phyloP scores from a whole-genome alignment of 1,284 basidiomycete species.

The Vanrija humicola region DNA sequence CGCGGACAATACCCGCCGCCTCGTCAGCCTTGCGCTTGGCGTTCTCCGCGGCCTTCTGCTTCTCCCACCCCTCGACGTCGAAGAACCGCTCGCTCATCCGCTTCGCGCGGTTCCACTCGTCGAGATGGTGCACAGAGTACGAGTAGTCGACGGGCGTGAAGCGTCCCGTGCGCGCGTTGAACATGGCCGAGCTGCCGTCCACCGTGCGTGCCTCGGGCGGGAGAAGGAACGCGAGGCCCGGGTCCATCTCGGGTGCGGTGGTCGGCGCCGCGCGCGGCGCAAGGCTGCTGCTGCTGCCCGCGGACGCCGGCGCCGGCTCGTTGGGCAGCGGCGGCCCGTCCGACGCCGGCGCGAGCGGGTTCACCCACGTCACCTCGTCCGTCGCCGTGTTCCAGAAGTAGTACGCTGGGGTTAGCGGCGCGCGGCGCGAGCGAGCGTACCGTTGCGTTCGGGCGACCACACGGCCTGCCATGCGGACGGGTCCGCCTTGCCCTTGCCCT shows the following conservation, averaged over 20 bases:
- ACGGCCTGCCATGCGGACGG: conserved; percentile 70
- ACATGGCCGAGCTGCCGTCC: conserved; percentile 54
- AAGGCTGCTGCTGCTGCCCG: conserved; percentile 12
- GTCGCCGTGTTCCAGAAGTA: conserved; percentile 81
- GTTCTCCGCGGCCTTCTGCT: conserved; percentile 56
- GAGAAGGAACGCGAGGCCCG: conserved; percentile 73
- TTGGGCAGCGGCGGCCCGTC: conserved; percentile 35
- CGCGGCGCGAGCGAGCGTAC: conserved; percentile 20
- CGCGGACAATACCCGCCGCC: conserved; percentile 55
- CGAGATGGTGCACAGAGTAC: conserved; percentile 65
- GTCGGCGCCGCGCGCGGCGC: not conserved
- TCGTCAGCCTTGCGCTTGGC: conserved; percentile 57
- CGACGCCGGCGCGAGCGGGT: conserved; percentile 58
- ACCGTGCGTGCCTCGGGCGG: conserved; percentile 58
- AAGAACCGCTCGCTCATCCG: conserved; percentile 86
- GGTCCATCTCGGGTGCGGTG: conserved; percentile 68
- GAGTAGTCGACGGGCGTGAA: conserved; percentile 56
- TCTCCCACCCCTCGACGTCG: conserved; percentile 76
- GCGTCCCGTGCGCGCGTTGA: conserved; percentile 78
- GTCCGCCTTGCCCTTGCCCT: conserved; percentile 7
- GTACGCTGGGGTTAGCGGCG: conserved; percentile 54
- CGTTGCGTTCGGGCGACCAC: conserved; percentile 70
- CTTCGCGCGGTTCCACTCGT: conserved; percentile 75
- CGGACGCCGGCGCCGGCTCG: conserved; percentile 23
- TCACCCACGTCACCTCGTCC: conserved; percentile 81